A percentile compares a stretch with the other conserved stretches of the same genome.
These are phyloP conservation scores for Hysterium pulicare DNA, from an alignment of 2,329 filamentous ascomycete species.

Conservation along the genomic window DNA sequence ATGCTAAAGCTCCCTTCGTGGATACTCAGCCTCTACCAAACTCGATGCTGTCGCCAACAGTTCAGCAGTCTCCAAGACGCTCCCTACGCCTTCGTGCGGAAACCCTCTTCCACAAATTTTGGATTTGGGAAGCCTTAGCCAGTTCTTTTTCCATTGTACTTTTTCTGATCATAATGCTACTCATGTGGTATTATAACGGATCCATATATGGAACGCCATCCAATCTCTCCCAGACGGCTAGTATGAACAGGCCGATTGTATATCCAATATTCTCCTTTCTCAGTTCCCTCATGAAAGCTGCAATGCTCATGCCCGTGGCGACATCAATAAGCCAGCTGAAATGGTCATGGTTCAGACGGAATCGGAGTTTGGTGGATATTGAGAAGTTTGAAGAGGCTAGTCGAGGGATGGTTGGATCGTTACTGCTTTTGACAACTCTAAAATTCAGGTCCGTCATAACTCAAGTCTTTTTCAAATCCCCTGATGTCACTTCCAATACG, in stretches of 20 bases:
- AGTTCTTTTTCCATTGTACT: too few relatives aligned
- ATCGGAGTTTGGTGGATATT: slow-evolving; percentile 1
- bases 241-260: slow-evolving; percentile 1
- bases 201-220: neutral
- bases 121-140: too few relatives aligned
- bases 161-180: too few relatives aligned
- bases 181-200: too few relatives aligned
- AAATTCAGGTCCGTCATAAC: neutral
- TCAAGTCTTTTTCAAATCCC: too few relatives aligned
- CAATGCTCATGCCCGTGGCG: slow-evolving; percentile 8
- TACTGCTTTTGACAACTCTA: slow-evolving; percentile 4
- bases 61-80: too few relatives aligned
- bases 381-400: slow-evolving; percentile 9
- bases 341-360: slow-evolving; percentile 6
- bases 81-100: too few relatives aligned
- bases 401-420: slow-evolving; percentile 5
- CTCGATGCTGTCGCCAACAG: too few relatives aligned
- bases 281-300: slow-evolving; percentile 3
- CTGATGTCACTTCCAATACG: too few relatives aligned
- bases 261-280: slow-evolving; percentile 4
- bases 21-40: too few relatives aligned
- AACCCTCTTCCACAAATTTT: too few relatives aligned
- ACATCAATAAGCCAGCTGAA: slow-evolving; percentile 7
- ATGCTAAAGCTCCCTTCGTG: too few relatives aligned
- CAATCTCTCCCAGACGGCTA: neutral